These are phyloP conservation scores for Tolypocladium inflatum DNA, from an alignment of 2,329 filamentous ascomycete genomes.

Conservation along the genomic window DNA sequence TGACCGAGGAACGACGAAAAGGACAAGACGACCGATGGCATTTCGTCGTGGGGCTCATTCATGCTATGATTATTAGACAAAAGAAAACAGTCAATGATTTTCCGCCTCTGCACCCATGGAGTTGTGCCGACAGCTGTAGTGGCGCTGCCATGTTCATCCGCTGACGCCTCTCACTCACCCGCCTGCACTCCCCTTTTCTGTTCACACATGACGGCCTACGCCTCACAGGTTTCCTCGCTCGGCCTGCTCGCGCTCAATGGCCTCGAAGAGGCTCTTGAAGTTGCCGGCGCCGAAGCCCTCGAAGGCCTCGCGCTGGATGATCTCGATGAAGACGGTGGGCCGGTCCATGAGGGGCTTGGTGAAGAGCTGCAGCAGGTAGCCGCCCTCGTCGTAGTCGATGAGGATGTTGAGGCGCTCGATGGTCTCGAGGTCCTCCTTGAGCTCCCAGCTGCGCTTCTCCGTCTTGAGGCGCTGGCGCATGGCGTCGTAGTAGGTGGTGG, in stretches of 20 bases:
- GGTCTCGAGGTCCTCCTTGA: conserved; percentile 72
- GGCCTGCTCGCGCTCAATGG: conserved; percentile 88
- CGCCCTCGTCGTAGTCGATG: conserved; percentile 90
- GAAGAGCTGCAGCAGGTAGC: conserved; percentile 71
- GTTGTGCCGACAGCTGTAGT: not conserved
- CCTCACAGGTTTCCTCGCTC: conserved; percentile 67
- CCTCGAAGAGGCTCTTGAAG: conserved; percentile 91
- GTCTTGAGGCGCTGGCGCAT: conserved; percentile 66
- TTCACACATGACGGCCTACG: not conserved
- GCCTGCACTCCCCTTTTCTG: not conserved
- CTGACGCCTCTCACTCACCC: not conserved
- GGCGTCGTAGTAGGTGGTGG: conserved; percentile 72
- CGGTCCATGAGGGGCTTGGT: conserved; percentile 88
- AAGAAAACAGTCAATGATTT: not conserved
- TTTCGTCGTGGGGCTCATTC: conserved; percentile 2
- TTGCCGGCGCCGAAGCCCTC: conserved; percentile 91
- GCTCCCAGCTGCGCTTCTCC: conserved; percentile 47
- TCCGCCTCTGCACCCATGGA: not conserved
- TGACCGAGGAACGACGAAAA: not conserved
- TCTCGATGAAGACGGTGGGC: conserved; percentile 92
- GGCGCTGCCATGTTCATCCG: not conserved
- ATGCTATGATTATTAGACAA: conserved; percentile 7
- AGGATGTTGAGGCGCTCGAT: conserved; percentile 74
- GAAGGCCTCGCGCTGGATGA: conserved; percentile 87
- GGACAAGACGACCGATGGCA: not conserved